Evolutionary conservation across 2,329 filamentous ascomycete species (phyloP), one percentile per base, ranked within the genome.

Genomic region (Ceratocystis destructans): DNA sequence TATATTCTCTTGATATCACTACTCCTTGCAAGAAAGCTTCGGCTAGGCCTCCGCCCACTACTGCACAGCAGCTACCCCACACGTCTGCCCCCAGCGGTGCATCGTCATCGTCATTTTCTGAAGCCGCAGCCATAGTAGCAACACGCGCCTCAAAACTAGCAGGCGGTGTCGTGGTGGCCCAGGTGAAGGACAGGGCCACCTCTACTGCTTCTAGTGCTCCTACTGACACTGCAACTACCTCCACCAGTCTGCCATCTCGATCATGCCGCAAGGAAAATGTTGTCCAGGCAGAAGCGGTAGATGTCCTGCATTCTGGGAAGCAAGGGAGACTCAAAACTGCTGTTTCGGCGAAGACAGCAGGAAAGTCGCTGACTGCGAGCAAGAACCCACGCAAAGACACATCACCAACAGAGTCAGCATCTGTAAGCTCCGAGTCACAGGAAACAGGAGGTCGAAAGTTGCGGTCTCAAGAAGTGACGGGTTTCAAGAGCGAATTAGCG

Each of bases 401-500:
- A 20, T 61, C 33, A 15, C 53, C 50, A n/a, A 33, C 12, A 20
- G 64, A 48, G 8, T 79, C 81, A 45, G 75, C 73, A 69, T 71
- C 73, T 61, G 75, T 73, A 62, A 71, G 75, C 31, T 74, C 75
- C 50, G 78, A 80, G 70, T 76, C 76, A 45, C 77, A 78, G 71
- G 79, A 85, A 68, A 86, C 89, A 70, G 87, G 89, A 70, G 85
- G 92, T 70, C 82, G 83, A 72, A 93, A 90, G 73, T 79, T 96
- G 74, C 84, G 93, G 69, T 96, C 90, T 64, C 89, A 95, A 72
- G 90, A 96, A 72, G 88, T 87, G 10, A 87, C 87, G 64, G 83
- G 90, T 71, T 87, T 91, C 77, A 96, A 95, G 80, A 96, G 91
- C 76, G 92, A 96, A 73, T 81, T 97, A 69, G 87, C 91, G 46